phyloP scores from a whole-genome alignment of 768 basidiomycete genomes.

The Tephrocybe sp. region DNA sequence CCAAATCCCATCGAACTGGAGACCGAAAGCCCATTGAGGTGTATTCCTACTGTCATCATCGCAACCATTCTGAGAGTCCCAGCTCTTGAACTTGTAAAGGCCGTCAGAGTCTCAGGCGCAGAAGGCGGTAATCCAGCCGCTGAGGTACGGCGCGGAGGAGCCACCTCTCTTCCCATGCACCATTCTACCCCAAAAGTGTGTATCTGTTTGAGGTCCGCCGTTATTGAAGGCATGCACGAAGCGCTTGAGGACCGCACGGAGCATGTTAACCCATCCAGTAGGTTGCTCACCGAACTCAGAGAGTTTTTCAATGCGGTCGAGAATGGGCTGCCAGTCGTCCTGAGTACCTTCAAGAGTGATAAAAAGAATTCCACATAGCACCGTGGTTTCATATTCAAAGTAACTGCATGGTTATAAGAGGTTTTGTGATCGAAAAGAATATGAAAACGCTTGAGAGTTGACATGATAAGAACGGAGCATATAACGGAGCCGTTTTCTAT shows the following conservation, averaged over 20 bases:
- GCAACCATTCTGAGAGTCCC: too few species aligned
- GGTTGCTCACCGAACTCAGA: conserved; percentile 20
- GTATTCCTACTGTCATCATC: too few species aligned
- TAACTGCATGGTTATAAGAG: conserved; percentile 12
- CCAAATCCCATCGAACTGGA: too few species aligned
- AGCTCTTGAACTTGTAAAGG: background rate
- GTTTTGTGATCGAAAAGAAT: background rate
- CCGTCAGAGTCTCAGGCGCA: conserved; percentile 11
- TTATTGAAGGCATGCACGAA: conserved; percentile 19
- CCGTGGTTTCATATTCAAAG: conserved; percentile 16
- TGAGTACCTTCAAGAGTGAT: conserved; percentile 21
- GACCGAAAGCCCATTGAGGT: too few species aligned
- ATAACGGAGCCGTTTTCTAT: conserved; percentile 2
- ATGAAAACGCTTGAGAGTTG: background rate
- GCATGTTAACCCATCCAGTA: conserved; percentile 17
- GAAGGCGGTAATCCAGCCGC: conserved; percentile 11
- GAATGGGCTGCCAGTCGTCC: conserved; percentile 21
- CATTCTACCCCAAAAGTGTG: conserved; percentile 8
- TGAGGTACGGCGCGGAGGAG: background rate
- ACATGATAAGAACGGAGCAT: conserved; percentile 9
- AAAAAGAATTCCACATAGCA: conserved; percentile 21
- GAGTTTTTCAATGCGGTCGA: conserved; percentile 20
- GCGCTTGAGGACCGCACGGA: conserved; percentile 18
- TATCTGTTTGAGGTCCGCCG: background rate
- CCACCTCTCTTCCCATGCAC: conserved; percentile 2